Conservation (phyloP, 1,284 basidiomycete genomes). For the Puccinia horiana region DNA sequence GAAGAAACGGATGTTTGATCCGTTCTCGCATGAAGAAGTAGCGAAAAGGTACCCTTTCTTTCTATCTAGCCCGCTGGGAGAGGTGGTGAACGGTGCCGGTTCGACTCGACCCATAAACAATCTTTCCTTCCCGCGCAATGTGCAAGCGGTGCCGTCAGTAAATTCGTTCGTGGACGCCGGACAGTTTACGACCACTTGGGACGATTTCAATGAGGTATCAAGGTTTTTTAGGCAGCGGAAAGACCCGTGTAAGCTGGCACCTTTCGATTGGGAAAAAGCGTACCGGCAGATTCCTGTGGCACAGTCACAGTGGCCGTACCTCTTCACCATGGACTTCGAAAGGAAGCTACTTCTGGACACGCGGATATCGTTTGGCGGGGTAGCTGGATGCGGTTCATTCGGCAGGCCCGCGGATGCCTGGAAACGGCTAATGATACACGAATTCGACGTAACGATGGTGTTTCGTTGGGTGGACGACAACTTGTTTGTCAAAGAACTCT, state of each 20-base stretch:
- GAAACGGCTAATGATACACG: neutral
- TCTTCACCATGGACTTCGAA: neutral
- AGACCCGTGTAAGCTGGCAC: neutral
- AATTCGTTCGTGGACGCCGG: neutral
- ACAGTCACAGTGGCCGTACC: neutral
- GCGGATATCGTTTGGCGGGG: no score
- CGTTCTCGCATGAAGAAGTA: neutral
- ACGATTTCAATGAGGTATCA: neutral
- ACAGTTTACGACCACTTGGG: neutral
- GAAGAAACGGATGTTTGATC: neutral
- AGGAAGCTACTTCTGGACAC: no score
- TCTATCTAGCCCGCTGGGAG: neutral
- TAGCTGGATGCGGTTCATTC: no score
- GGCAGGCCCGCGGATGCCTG: constrained; percentile 7
- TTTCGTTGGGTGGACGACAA: constrained; percentile 19
- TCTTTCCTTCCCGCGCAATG: neutral
- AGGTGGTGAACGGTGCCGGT: no score
- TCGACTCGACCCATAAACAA: neutral
- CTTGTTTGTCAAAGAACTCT: no score
- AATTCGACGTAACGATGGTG: neutral
- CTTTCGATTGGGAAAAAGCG: constrained; percentile 6
- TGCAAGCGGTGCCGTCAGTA: neutral
- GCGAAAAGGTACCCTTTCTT: neutral
- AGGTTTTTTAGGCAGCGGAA: neutral
- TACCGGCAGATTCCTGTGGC: neutral